Base-by-base conservation (phyloP, 805 yeast genomes). In the Candida cerambycidarum region DNA sequence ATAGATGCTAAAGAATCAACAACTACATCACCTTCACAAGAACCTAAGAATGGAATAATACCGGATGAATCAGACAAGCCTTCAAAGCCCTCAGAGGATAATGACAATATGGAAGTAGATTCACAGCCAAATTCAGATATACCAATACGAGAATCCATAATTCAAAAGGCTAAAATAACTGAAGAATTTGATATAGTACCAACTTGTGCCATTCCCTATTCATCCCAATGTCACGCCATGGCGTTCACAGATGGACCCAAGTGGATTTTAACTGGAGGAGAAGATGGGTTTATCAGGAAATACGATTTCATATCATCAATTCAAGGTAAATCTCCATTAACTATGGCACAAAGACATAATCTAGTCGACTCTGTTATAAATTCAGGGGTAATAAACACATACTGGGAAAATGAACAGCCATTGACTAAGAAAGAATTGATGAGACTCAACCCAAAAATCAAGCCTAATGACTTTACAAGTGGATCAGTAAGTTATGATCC, bases 391-490 rank as follows among this genome's bases (percentile, higher is more conserved):
- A 65, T 90, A 4, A 58, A 76, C 12, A 83, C 93, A 0, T 92
- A 89, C 66, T 93, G 97, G 97, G 98, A 92, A 57, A 93, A 93
- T 62, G 98, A 93, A 65, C 87, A 89, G 55, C 97, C 98, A 0
- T 68, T 79, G 43, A 63, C 71, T 24, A 69, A 68, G 47, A 57
- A 73, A 44, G 70, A 71, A 45, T 56, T 53, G 35, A 58, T 48
- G 61, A 43, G 47, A 19, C 14, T 42, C 6, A 67, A 69, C 50
- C 69, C 73, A 5, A 69, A 68, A 44, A 44, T 69, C 32, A 66
- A 66, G 38, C 54, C 48, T 5, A 55, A 59, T 38, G 71, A 69
- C 47, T 69, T 69, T 41, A 42, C 53, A 15, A 47, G 63, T 4
- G 76, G 74, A 7, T 50, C 67, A 6, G 69, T 61, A 4, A 60